These are phyloP conservation scores for Wickerhamomyces xylosicus DNA, from an alignment of 805 yeast genomes.

Conservation along the genomic window DNA sequence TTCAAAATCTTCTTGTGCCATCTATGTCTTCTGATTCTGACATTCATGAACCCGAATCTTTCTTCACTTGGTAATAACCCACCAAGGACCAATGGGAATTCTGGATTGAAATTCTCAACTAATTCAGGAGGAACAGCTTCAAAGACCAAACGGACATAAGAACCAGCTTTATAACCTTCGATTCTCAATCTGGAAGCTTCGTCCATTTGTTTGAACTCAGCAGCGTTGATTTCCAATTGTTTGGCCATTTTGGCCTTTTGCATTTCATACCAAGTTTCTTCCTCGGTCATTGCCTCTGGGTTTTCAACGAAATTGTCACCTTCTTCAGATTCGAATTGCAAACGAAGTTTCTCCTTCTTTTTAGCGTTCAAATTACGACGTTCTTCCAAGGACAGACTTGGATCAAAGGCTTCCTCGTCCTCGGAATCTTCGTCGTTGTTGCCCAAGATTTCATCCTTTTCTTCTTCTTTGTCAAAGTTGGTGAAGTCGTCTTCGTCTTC, in stretches of 20 bases:
- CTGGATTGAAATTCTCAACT: slow-evolving; percentile 76
- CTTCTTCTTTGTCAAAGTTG: slow-evolving; percentile 36
- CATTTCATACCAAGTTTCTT: slow-evolving; percentile 95
- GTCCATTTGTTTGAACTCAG: slow-evolving; percentile 67
- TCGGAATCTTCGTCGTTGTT: slow-evolving; percentile 23
- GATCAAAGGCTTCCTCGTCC: slow-evolving; percentile 23
- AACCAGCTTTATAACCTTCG: slow-evolving; percentile 90
- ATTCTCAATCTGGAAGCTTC: slow-evolving; percentile 64
- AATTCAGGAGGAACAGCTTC: slow-evolving; percentile 83
- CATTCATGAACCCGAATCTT: slow-evolving; percentile 86
- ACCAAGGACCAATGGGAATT: slow-evolving; percentile 79
- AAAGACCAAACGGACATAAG: slow-evolving; percentile 85
- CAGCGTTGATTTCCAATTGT: slow-evolving; percentile 87
- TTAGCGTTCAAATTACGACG: slow-evolving; percentile 75
- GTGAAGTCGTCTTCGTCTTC: slow-evolving; percentile 37
- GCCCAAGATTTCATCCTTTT: slow-evolving; percentile 21
- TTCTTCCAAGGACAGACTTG: slow-evolving; percentile 49
- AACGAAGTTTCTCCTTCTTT: slow-evolving; percentile 78
- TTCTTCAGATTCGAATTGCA: slow-evolving; percentile 82
- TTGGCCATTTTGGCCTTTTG: slow-evolving; percentile 96
- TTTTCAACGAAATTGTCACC: slow-evolving; percentile 59
- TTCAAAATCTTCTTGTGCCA: slow-evolving; percentile 97
- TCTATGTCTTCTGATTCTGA: slow-evolving; percentile 92
- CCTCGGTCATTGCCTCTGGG: slow-evolving; percentile 68
- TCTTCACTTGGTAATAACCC: slow-evolving; percentile 87